phyloP scores from a whole-genome alignment of 495 filamentous ascomycete genomes.

The Aspergillus sclerotioniger region DNA sequence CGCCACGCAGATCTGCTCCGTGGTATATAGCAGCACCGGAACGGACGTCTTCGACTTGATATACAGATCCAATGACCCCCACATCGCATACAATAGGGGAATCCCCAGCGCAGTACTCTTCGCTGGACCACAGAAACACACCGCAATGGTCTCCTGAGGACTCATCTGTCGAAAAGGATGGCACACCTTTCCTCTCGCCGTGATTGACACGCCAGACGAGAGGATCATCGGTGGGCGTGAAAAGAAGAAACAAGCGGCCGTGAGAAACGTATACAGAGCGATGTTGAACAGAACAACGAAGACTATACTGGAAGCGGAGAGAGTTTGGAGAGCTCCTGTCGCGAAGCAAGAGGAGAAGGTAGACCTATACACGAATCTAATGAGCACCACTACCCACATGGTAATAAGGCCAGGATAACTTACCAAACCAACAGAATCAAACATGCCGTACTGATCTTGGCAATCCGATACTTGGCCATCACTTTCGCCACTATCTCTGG shows the following conservation, averaged over 20 bases:
- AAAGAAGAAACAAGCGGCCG: slow-evolving; percentile 46
- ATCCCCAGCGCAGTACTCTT: slow-evolving; percentile 57
- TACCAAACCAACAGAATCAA: slow-evolving; percentile 53
- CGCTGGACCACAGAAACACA: slow-evolving; percentile 57
- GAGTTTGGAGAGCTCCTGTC: slow-evolving; percentile 46
- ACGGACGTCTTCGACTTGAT: slow-evolving; percentile 52
- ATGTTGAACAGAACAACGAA: slow-evolving; percentile 55
- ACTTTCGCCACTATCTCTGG: slow-evolving; percentile 39
- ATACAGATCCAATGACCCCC: slow-evolving; percentile 47
- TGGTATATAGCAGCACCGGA: slow-evolving; percentile 54
- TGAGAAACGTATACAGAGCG: slow-evolving; percentile 51
- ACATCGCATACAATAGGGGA: slow-evolving; percentile 53
- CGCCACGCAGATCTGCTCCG: slow-evolving; percentile 55
- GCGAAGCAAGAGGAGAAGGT: slow-evolving; percentile 56
- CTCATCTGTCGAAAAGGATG: slow-evolving; percentile 39
- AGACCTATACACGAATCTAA: slow-evolving; percentile 30
- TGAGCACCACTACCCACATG: not conserved
- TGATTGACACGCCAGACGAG: not conserved
- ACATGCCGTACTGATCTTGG: slow-evolving; percentile 44
- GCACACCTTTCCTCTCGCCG: not conserved
- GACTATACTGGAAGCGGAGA: slow-evolving; percentile 46
- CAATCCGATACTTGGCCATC: slow-evolving; percentile 43
- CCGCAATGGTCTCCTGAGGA: slow-evolving; percentile 49
- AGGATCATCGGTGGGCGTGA: slow-evolving; percentile 40
- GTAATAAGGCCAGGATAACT: slow-evolving; percentile 16